Evolutionary conservation across 345 rosid genomes (phyloP).

Genomic region (Melastoma malabathricum): DNA sequence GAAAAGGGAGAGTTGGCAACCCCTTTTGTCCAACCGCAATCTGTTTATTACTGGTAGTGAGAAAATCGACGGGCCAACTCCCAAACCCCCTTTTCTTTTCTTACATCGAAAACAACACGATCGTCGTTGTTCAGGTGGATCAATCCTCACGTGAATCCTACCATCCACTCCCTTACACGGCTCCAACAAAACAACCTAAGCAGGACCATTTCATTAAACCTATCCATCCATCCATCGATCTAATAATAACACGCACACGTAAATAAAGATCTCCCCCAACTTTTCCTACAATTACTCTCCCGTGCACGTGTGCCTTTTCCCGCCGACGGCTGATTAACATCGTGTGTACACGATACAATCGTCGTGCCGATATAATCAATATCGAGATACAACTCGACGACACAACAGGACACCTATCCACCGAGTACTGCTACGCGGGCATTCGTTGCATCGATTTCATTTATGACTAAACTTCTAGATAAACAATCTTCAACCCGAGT

Average conservation of each 20-base stretch:
- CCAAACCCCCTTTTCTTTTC: conserved; percentile 8
- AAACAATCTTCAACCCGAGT: too few relatives aligned
- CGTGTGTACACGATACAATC: too few relatives aligned
- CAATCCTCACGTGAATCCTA: conserved; percentile 51
- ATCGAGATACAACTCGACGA: too few relatives aligned
- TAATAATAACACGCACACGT: background rate
- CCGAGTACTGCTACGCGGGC: too few relatives aligned
- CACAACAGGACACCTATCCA: too few relatives aligned
- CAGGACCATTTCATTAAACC: background rate
- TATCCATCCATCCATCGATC: too few relatives aligned
- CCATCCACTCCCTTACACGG: conserved; percentile 25
- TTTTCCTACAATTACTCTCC: conserved; percentile 18
- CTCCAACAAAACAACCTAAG: conserved; percentile 1
- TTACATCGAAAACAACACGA: background rate
- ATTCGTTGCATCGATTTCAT: too few relatives aligned
- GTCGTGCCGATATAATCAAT: too few relatives aligned
- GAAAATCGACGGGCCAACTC: conserved; percentile 38
- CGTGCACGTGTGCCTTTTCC: conserved; percentile 23
- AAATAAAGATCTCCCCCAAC: conserved; percentile 1
- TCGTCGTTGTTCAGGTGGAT: conserved; percentile 14
- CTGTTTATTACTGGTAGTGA: conserved; percentile 7
- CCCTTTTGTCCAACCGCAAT: conserved; percentile 25
- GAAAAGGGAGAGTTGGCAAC: conserved; percentile 8
- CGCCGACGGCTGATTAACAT: too few relatives aligned
- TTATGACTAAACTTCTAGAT: too few relatives aligned